Conservation (phyloP, 345 rosid species). For the Brassica rapa region DNA sequence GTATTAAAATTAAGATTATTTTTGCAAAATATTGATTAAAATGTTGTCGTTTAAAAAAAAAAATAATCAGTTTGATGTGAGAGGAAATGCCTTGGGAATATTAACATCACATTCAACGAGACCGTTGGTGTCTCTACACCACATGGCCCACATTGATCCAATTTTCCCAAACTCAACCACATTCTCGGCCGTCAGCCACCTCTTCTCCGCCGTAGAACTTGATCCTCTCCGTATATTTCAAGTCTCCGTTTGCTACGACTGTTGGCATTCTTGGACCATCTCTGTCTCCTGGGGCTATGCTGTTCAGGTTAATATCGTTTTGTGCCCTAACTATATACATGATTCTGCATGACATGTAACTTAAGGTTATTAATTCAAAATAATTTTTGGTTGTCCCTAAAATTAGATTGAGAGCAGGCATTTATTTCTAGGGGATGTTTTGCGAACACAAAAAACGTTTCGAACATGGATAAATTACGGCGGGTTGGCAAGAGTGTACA, state of each 20-base stretch:
- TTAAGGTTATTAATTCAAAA: background rate
- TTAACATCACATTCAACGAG: slow-evolving; percentile 70
- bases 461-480: slow-evolving; percentile 53
- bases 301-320: slow-evolving; percentile 50
- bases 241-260: slow-evolving; percentile 76
- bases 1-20: no score
- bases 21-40: background rate
- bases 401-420: slow-evolving; percentile 44
- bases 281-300: slow-evolving; percentile 87
- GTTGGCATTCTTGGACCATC: slow-evolving; percentile 76
- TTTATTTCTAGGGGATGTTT: slow-evolving; percentile 47
- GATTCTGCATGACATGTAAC: background rate
- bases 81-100: slow-evolving; percentile 69
- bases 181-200: slow-evolving; percentile 49
- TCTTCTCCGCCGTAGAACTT: slow-evolving; percentile 50
- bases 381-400: background rate
- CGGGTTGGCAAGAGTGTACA: slow-evolving; percentile 44
- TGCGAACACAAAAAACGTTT: slow-evolving; percentile 64
- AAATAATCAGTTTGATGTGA: slow-evolving; percentile 58
- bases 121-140: slow-evolving; percentile 81
- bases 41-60: background rate
- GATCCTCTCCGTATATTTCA: slow-evolving; percentile 76
- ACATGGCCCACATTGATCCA: slow-evolving; percentile 57
- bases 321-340: background rate
- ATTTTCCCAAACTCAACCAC: slow-evolving; percentile 74